Evolutionary conservation across 257 asterid genomes (phyloP).

Genomic region (Cynanchum wilfordii): DNA sequence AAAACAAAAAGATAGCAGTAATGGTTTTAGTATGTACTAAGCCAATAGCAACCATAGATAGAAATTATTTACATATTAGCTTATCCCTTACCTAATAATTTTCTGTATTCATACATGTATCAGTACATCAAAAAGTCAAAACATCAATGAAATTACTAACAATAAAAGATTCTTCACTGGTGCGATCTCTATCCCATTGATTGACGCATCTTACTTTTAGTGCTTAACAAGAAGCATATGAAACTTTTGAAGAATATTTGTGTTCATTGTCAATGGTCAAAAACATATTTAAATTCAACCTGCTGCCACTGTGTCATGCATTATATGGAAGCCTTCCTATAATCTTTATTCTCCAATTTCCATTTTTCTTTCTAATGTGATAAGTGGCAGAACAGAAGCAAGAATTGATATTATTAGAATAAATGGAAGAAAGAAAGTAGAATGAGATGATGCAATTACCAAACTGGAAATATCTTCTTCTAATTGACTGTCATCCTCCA

Average conservation of each 20-base stretch:
- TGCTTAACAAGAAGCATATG: background rate
- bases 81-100: background rate
- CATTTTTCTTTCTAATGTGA: background rate
- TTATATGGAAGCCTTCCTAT: slow-evolving; percentile 2
- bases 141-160: background rate
- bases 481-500: slow-evolving; percentile 33
- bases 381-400: background rate
- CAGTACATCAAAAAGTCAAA: background rate
- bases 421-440: slow-evolving; percentile 1
- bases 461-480: slow-evolving; percentile 69
- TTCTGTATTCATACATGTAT: background rate
- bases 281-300: background rate
- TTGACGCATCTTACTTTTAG: background rate
- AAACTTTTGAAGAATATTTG: background rate
- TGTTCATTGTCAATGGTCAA: background rate
- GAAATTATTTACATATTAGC: background rate
- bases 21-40: background rate
- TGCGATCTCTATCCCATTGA: background rate
- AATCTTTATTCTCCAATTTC: background rate
- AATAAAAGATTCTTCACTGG: background rate
- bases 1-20: background rate
- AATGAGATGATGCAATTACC: slow-evolving; percentile 47
- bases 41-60: background rate
- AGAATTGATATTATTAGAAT: background rate
- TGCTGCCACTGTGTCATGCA: too few species aligned